Base-by-base conservation (phyloP, 441 rosid genomes). In the Melastoma candidum region DNA sequence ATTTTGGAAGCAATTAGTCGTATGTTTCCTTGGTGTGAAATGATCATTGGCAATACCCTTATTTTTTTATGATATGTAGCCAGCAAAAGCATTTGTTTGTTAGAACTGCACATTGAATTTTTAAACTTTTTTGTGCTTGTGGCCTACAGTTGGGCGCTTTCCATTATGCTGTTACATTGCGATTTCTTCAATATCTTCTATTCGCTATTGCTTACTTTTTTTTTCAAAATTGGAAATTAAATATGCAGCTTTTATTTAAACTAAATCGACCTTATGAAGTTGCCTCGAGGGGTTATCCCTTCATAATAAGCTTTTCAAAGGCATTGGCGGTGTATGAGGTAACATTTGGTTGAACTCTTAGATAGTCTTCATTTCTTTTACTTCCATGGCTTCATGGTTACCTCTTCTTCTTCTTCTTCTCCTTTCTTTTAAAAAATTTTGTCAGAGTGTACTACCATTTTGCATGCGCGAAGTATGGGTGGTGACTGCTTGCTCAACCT, bases 401-500 rank as follows among this genome's bases (percentile, higher is more conserved):
- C 46, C 57, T 25, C 50, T 11, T 50, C 12, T 7, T 12, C 32
- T 45, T 22, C 43, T 56, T 54, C 51, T 56, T 46, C 44, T 59
- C 48, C 52, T 62, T 59, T 45, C 58, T 51, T 59, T 58, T 56
- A 51, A 56, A 67, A 59, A 45, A 47, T 67, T 51, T 68, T 70
- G 56, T 63, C 65, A 94, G 96, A 77, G 63, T 73, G 59, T 60
- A 47, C 72, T 94, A 58, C 94, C 96, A 49, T 94, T 94, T 73
- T 94, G 95, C 58, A 73, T 78, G 81, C 84, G 95, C 51, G 97
- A 94, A 79, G 94, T 94, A 50, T 94, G 97, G 99, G 94, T 90
- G 55, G 77, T 83, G 57, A 94, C 95, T 63, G 97, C 95, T 51
- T 90, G 97, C 74, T 70, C 78, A 71, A 84, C 89, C 61, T 65